Evolutionary conservation across 306 rosid genomes (phyloP), one percentile per base, ranked within the genome.

Genomic region (Parietaria judaica): DNA sequence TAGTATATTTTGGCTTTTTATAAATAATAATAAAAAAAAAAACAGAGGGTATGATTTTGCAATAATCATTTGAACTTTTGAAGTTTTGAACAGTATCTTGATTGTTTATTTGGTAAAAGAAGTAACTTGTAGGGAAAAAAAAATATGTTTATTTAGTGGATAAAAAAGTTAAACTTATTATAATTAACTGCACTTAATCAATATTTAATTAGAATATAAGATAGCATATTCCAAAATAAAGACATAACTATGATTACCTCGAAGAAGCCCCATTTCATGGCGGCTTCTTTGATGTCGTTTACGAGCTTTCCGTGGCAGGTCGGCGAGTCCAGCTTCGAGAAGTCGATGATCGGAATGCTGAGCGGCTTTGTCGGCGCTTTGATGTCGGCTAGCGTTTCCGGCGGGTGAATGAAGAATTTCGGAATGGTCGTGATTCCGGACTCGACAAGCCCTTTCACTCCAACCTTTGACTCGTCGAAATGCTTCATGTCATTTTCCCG

Each of bases 221-320:
- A 5, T 0, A 41, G 3, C 9, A 41, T 41, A 41, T 41, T 3
- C 44, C 5, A 39, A 39, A 39, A 3, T 5, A 41, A 41, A 41
- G 45, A 41, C 45, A 41, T 41, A 41, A 41, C 9, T 41, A 41
- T 41, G 45, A 41, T 41, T 8, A 49, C 53, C 53, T 49, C 53
- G 76, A 81, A 74, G 70, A 81, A 81, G 4, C 86, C 86, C 78
- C 78, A 77, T 3, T 67, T 66, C 58, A 13, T 54, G 44, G 83
- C 54, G 6, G 80, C 83, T 15, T 72, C 48, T 56, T 63, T 74
- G 70, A 78, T 44, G 41, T 71, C 80, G 3, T 81, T 56, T 1
- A 81, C 8, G 49, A 77, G 63, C 16, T 58, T 16, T 23, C 62
- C 60, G 9, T 76, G 68, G 57, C 66, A 52, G n/a, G 52, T 12